Evolutionary conservation across 345 rosid species (phyloP), one percentile per base, ranked within the genome.

Genomic region (Bruguiera gymnorhiza): DNA sequence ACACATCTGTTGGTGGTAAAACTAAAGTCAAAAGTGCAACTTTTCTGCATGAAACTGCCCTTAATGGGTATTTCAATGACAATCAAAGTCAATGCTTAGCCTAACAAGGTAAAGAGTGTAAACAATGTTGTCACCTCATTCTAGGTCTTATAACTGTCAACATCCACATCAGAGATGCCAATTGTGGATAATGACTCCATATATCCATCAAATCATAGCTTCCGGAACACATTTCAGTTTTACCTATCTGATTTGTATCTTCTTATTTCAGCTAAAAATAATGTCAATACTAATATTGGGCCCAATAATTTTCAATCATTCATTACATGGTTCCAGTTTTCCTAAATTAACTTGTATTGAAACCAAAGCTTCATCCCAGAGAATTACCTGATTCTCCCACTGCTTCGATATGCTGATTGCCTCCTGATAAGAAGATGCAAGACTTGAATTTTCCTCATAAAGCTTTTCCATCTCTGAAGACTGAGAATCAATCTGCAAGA

Each of bases 381-480:
- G n/a, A 26, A 73, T 64, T 68, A 74, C 82, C 90, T 82, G 88
- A 78, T 84, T 88, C 79, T 95, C 96, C 99, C 99, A 95, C 51
- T 84, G 93, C 57, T 67, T 86, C 32, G 91, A 90, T 31, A 75
- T 64, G 78, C 65, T 69, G 72, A 71, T 73, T 73, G 96, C 89
- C 76, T 92, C 99, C 78, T 88, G 82, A 86, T 83, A 82, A 54
- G 93, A 87, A 48, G 86, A 80, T 2, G 86, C 78, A 53, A 95
- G 84, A 72, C 71, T 85, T 2, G 96, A 85, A 74, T 95, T 92
- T 72, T 92, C 97, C 78, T 95, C 98, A 71, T 92, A 95, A 55
- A 95, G 93, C 71, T 67, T 88, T 86, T 95, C 98, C 72, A 95
- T 92, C 85, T 92, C 99, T 62, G 94, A 86, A 75, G 99, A 92